phyloP scores from a whole-genome alignment of 2,329 filamentous ascomycete species.

The Paecilomyces formosus region DNA sequence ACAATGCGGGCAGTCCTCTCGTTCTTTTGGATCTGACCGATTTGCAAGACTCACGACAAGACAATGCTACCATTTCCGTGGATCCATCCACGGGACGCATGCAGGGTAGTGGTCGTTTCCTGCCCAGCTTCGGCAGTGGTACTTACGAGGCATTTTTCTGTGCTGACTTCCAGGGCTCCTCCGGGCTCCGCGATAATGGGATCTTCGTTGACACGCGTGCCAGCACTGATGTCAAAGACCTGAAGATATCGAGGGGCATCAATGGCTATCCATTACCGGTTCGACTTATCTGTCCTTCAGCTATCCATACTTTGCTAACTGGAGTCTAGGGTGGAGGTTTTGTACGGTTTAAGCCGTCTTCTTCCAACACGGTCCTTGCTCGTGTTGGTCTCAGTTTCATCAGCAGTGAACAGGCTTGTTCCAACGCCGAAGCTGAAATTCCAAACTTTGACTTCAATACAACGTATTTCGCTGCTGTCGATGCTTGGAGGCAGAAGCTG shows the following conservation, averaged over 20 bases:
- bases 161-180: conserved; percentile 54
- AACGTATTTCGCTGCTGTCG: conserved; percentile 44
- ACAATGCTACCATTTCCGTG: conserved; percentile 54
- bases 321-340: conserved; percentile 52
- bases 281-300: background rate
- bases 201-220: conserved; percentile 58
- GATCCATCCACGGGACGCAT: conserved; percentile 52
- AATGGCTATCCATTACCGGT: conserved; percentile 48
- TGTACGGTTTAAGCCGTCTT: conserved; percentile 51
- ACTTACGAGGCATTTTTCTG: conserved; percentile 57
- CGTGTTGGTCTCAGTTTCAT: conserved; percentile 65
- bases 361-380: conserved; percentile 48
- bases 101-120: conserved; percentile 53
- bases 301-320: background rate
- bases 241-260: conserved; percentile 50
- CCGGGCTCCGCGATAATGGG: conserved; percentile 50
- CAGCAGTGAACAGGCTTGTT: conserved; percentile 57
- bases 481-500: conserved; percentile 51
- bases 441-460: conserved; percentile 55
- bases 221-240: conserved; percentile 43
- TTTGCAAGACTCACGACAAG: conserved; percentile 51
- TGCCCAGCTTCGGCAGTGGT: conserved; percentile 58
- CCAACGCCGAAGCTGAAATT: conserved; percentile 60
- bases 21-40: conserved; percentile 60
- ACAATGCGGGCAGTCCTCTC: conserved; percentile 40